Evolutionary conservation across 1,139 yeast species (phyloP), one percentile per base, ranked within the genome.

Genomic region (Taphrina betulina): DNA sequence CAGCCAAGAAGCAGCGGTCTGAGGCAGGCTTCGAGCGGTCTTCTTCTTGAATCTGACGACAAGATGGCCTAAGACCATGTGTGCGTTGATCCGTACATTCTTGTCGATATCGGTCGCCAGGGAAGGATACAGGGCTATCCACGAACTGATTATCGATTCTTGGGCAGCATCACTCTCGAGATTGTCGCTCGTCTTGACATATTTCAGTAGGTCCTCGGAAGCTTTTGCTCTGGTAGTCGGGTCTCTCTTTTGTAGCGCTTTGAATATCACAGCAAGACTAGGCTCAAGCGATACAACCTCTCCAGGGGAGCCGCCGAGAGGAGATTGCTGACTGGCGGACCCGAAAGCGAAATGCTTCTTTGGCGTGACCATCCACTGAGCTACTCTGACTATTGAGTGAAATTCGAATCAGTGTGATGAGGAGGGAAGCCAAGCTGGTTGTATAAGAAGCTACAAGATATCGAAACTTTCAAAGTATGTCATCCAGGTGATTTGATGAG

Each of bases 141-240:
- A 29, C 16, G 36, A 29, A 5, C 36, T 23, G 2, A 53, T 34
- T 24, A 48, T 19, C 5, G 24, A 24, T 12, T 35, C 42, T 23
- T n/a, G 29, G 20, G 29, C 29, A 2, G 36, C 20, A 5, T 40
- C 46, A 7, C 37, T 14, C 7, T n/a, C 10, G 10, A 16, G 14
- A 10, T 20, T 20, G 14, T 19, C 14, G 16, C 20, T 78, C 23
- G 70, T 69, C 48, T 72, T 70, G 23, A 68, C 46, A 20, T 60
- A 57, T 16, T 64, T 65, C 3, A 77, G 63, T 31, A 90, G 70
- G 36, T 86, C 95, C 8, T 64, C 69, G 33, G 88, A 71, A 0
- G 95, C 89, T 65, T 83, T 85, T 64, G 88, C 95, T 66, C 83
- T 85, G 0, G 98, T 92, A 20, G 81, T 82, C 12, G 85, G 77